Conservation (phyloP, 1,284 basidiomycete species). For the Moesziomyces aphidis region DNA sequence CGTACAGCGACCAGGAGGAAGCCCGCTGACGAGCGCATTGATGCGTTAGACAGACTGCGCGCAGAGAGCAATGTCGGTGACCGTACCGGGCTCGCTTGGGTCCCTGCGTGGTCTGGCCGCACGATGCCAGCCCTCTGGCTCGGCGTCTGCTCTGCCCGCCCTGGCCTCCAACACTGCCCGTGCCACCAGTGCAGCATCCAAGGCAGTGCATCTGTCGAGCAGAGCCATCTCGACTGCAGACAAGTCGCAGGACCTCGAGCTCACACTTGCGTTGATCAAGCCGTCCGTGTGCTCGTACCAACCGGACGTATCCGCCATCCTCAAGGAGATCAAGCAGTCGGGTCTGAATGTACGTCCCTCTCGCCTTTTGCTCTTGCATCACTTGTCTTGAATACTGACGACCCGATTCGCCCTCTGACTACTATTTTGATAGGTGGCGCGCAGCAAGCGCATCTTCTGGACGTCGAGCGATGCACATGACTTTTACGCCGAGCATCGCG, state of each 20-base stretch:
- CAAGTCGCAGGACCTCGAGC: constrained; percentile 18
- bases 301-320: constrained; percentile 55
- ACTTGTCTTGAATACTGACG: neutral
- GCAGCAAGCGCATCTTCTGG: constrained; percentile 55
- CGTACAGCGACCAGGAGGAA: too few species aligned
- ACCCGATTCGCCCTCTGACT: neutral
- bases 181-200: neutral
- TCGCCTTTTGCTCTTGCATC: neutral
- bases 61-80: neutral
- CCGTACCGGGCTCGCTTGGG: neutral
- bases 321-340: constrained; percentile 51
- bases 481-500: constrained; percentile 64
- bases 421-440: constrained; percentile 33
- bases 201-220: neutral
- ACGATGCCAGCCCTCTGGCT: neutral
- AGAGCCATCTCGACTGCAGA: neutral
- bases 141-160: neutral
- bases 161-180: neutral
- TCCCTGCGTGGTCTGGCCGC: neutral
- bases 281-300: constrained; percentile 61
- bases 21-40: too few species aligned
- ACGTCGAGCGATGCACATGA: constrained; percentile 55
- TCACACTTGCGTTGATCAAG: constrained; percentile 64
- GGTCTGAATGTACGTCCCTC: constrained; percentile 19
- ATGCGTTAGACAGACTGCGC: too few species aligned